phyloP scores from a whole-genome alignment of 2,329 filamentous ascomycete species.

The Fusarium nurragi region DNA sequence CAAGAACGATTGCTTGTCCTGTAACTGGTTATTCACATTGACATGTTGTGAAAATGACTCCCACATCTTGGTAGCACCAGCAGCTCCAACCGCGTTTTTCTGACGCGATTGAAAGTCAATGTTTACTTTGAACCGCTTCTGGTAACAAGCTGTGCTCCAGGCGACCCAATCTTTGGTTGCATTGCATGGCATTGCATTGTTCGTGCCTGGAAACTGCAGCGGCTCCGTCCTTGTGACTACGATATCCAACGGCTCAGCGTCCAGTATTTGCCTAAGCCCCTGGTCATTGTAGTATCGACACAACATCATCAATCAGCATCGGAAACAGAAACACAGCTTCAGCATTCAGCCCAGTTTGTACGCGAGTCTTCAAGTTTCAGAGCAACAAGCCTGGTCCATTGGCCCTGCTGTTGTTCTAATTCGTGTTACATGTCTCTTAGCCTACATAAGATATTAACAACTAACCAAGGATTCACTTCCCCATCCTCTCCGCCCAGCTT shows the following conservation, averaged over 20 bases:
- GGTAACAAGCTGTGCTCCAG: conserved; percentile 25
- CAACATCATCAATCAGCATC: conserved; percentile 22
- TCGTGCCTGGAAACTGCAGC: conserved; percentile 33
- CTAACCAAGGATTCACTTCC: conserved; percentile 13
- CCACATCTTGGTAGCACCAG: background rate
- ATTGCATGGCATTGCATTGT: conserved; percentile 29
- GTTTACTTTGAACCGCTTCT: conserved; percentile 37
- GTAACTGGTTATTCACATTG: background rate
- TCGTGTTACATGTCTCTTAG: background rate
- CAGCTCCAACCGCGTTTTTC: conserved; percentile 11
- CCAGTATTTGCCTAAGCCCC: conserved; percentile 1
- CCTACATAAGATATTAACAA: conserved; percentile 7
- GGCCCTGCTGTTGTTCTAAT: background rate
- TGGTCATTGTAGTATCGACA: conserved; percentile 20
- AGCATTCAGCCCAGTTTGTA: conserved; percentile 17
- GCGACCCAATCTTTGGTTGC: conserved; percentile 17
- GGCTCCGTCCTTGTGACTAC: conserved; percentile 34
- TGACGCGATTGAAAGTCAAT: conserved; percentile 4
- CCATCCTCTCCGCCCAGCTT: conserved; percentile 1
- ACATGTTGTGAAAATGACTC: background rate
- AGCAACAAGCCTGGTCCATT: conserved; percentile 18
- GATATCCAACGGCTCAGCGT: conserved; percentile 20
- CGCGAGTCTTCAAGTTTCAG: conserved; percentile 35
- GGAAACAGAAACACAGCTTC: conserved; percentile 23
- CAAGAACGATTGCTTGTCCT: background rate